A percentile compares a stretch with the other conserved stretches of the same genome.
Conservation (phyloP, 768 basidiomycete genomes). For the Epithele typhae region DNA sequence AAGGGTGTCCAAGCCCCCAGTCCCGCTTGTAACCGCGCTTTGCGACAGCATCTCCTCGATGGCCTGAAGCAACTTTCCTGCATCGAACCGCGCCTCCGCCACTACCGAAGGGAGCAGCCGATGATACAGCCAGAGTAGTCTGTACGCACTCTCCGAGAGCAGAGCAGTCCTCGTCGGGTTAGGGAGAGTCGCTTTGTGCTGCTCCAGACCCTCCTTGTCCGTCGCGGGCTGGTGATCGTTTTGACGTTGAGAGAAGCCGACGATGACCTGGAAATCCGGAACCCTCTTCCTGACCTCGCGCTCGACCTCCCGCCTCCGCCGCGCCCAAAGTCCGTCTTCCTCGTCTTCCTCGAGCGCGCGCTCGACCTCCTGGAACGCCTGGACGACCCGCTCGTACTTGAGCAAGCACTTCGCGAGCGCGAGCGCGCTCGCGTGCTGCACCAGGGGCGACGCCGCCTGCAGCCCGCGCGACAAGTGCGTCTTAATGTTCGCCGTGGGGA, state of each 20-base stretch:
- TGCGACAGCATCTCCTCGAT: slow-evolving; percentile 7
- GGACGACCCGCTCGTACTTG: slow-evolving; percentile 60
- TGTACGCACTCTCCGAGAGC: slow-evolving; percentile 73
- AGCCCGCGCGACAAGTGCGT: slow-evolving; percentile 78
- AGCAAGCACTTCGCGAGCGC: slow-evolving; percentile 69
- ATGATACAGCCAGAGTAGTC: slow-evolving; percentile 86
- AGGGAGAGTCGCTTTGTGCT: not conserved
- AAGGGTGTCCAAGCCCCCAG: slow-evolving; percentile 46
- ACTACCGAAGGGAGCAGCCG: slow-evolving; percentile 67
- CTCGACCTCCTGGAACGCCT: slow-evolving; percentile 57
- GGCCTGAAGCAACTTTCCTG: slow-evolving; percentile 62
- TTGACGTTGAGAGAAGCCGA: slow-evolving; percentile 61
- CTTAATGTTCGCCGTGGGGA: slow-evolving; percentile 67
- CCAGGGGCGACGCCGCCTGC: slow-evolving; percentile 64
- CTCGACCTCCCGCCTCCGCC: slow-evolving; percentile 62
- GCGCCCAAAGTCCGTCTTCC: slow-evolving; percentile 66
- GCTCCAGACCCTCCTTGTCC: not conserved
- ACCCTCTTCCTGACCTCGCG: slow-evolving; percentile 69
- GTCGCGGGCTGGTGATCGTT: slow-evolving; percentile 7
- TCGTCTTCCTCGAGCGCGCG: slow-evolving; percentile 29
- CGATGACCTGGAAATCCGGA: slow-evolving; percentile 83
- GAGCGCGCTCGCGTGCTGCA: slow-evolving; percentile 82
- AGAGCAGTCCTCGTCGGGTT: slow-evolving; percentile 49
- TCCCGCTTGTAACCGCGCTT: slow-evolving; percentile 8
- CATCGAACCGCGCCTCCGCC: slow-evolving; percentile 80